Evolutionary conservation across 768 basidiomycete genomes (phyloP), one percentile per base, ranked within the genome.

Genomic region (Dentipellis sp.): DNA sequence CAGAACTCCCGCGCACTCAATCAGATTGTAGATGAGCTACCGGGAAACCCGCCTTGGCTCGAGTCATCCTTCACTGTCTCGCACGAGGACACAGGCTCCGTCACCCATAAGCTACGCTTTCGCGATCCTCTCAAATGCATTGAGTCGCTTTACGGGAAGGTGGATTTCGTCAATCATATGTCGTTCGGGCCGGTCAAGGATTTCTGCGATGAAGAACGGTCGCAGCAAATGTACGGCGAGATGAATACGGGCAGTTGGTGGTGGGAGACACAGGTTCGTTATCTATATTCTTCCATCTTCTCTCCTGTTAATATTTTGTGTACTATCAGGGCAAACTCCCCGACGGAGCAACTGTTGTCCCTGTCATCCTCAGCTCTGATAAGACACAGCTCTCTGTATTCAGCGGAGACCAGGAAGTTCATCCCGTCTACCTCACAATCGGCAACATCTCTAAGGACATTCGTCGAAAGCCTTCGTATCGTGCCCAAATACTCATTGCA

Each of bases 381-480:
- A 67, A 67, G 51, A 65, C 63, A 0, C 52, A 62, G 42, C 56
- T 64, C 37, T 58, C 61, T 1, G 50, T 50, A 48, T 64, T 65
- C 55, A 51, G 52, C 4, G 65, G 65, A 1, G 48, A 64, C n/a
- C 47, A 64, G 22, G n/a, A 39, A 3, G 67, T 66, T 14, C 67
- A 64, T 52, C 69, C 70, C 1, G 61, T 72, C 2, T 71, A 71
- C 47, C 21, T 70, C 0, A 64, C 65, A 0, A 59, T 70, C 19
- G 68, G 65, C 3, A 67, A 65, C 48, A 62, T 67, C 12, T 29
- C 52, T 3, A 67, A 65, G 50, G 53, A 21, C 8, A 55, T 64
- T 11, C 62, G 64, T 6, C 54, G 61, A 3, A 23, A 64, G 39
- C 56, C 62, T 0, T 62, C 56, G 0, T 8, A 40, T 8, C 56